phyloP scores from a whole-genome alignment of 1,139 yeast species.

The Lodderomyces theae region DNA sequence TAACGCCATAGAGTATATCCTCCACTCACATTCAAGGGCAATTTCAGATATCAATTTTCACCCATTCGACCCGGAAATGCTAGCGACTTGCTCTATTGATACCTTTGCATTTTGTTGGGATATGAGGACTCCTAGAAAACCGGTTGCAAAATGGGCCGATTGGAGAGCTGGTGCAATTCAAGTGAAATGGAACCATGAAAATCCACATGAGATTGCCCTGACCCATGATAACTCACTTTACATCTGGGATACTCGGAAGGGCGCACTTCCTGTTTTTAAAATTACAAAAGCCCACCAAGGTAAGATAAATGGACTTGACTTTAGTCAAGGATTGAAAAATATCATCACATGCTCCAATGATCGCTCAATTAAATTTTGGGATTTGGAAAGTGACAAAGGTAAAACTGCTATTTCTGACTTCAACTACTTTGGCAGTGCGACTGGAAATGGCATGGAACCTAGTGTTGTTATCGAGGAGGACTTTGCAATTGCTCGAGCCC shows the following conservation, averaged over 20 bases:
- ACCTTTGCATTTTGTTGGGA: constrained; percentile 90
- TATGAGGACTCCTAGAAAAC: constrained; percentile 69
- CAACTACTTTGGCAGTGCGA: constrained; percentile 24
- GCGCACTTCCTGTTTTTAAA: constrained; percentile 68
- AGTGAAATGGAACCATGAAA: constrained; percentile 85
- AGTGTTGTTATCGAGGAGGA: constrained; percentile 62
- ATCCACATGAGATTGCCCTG: constrained; percentile 76
- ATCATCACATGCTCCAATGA: constrained; percentile 86
- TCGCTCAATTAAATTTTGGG: constrained; percentile 85
- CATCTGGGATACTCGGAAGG: constrained; percentile 86
- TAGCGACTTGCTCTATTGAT: constrained; percentile 93
- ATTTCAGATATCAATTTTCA: constrained; percentile 95
- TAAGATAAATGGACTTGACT: constrained; percentile 86
- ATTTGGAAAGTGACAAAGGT: constrained; percentile 39
- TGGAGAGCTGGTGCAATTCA: constrained; percentile 96
- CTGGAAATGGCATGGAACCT: constrained; percentile 31
- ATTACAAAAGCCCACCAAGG: constrained; percentile 70
- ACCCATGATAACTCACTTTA: constrained; percentile 78
- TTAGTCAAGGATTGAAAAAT: constrained; percentile 57
- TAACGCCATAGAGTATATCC: constrained; percentile 77
- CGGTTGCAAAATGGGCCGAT: constrained; percentile 79
- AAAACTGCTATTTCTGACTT: constrained; percentile 18
- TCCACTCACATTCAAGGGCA: constrained; percentile 89
- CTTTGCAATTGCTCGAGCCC: constrained; percentile 85
- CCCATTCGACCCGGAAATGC: constrained; percentile 79